Evolutionary conservation across 2,329 filamentous ascomycete species (phyloP).

Genomic region (Tolypocladium cylindrosporum): DNA sequence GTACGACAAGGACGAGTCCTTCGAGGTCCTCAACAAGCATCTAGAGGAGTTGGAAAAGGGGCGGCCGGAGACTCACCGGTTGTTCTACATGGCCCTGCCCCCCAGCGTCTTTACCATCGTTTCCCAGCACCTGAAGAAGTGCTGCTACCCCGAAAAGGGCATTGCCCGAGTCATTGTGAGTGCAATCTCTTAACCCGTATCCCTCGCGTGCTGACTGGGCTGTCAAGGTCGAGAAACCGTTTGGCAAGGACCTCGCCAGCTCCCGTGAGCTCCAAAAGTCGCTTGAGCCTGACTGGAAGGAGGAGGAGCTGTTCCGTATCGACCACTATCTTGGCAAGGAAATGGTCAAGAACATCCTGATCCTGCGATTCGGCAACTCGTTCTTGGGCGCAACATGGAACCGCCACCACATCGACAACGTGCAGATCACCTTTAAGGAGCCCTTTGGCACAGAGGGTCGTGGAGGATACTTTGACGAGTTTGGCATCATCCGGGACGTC

Average conservation of each 20-base stretch:
- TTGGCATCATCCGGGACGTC: slow-evolving; percentile 97
- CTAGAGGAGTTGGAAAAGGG: slow-evolving; percentile 76
- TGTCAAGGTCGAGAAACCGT: slow-evolving; percentile 89
- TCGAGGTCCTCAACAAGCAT: slow-evolving; percentile 75
- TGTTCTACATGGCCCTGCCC: slow-evolving; percentile 99
- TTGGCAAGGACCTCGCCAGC: slow-evolving; percentile 91
- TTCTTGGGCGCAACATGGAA: slow-evolving; percentile 99
- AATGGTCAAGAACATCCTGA: slow-evolving; percentile 99
- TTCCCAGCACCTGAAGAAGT: slow-evolving; percentile 92
- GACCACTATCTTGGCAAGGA: slow-evolving; percentile 99
- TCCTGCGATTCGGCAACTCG: slow-evolving; percentile 95
- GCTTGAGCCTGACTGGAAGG: slow-evolving; percentile 94
- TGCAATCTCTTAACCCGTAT: not conserved
- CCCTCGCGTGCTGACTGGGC: slow-evolving; percentile 14
- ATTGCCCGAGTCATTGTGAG: slow-evolving; percentile 89
- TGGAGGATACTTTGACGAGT: slow-evolving; percentile 98
- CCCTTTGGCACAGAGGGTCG: slow-evolving; percentile 97
- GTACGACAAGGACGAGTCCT: slow-evolving; percentile 95
- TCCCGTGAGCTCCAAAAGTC: slow-evolving; percentile 92
- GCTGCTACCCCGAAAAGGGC: slow-evolving; percentile 87
- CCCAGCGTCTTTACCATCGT: slow-evolving; percentile 97
- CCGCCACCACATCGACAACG: slow-evolving; percentile 97
- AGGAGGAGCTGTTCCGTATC: slow-evolving; percentile 98
- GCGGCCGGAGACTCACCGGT: slow-evolving; percentile 72
- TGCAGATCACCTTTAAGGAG: slow-evolving; percentile 99